A percentile compares a stretch with the other conserved stretches of the same genome.
Evolutionary conservation across 1,284 basidiomycete genomes (phyloP).

Genomic region (Apiotrichum gracile): DNA sequence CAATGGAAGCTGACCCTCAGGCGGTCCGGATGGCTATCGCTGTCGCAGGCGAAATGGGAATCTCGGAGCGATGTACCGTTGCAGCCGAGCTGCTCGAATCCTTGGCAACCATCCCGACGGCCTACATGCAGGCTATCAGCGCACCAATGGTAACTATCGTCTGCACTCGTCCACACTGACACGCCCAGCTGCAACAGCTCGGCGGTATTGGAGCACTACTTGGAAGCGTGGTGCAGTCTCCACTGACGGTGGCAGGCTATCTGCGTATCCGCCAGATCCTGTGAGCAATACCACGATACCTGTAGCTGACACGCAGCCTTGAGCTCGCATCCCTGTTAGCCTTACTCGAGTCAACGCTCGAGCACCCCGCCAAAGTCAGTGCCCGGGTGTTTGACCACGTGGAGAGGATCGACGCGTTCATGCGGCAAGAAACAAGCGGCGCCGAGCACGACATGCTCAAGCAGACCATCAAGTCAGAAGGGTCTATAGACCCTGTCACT

Average conservation of each 20-base stretch:
- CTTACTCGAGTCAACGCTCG: conserved; percentile 10
- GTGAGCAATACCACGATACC: too few species aligned
- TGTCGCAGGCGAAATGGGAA: conserved; percentile 9
- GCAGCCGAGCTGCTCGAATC: conserved; percentile 22
- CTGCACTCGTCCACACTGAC: too few species aligned
- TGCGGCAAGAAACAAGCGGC: neutral
- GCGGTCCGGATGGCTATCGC: conserved; percentile 22
- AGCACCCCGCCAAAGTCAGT: conserved; percentile 8
- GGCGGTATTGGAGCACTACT: conserved; percentile 22
- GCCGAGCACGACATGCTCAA: too few species aligned
- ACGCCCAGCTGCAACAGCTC: conserved; percentile 23
- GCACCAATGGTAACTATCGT: conserved; percentile 7
- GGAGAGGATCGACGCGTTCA: conserved; percentile 16
- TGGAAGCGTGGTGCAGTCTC: conserved; percentile 19
- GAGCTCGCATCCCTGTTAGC: conserved; percentile 13
- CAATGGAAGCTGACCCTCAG: neutral
- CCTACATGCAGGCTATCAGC: conserved; percentile 16
- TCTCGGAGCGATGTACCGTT: conserved; percentile 16
- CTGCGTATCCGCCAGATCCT: neutral
- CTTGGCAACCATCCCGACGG: conserved; percentile 17
- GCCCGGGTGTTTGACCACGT: conserved; percentile 13
- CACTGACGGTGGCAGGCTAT: conserved; percentile 14
- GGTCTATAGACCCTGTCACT: too few species aligned
- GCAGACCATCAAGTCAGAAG: too few species aligned
- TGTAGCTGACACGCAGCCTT: conserved; percentile 2